A percentile compares a stretch with the other conserved stretches of the same genome.
These are phyloP conservation scores for Solanum arcanum DNA, from an alignment of 257 asterid species.

Conservation along the genomic window DNA sequence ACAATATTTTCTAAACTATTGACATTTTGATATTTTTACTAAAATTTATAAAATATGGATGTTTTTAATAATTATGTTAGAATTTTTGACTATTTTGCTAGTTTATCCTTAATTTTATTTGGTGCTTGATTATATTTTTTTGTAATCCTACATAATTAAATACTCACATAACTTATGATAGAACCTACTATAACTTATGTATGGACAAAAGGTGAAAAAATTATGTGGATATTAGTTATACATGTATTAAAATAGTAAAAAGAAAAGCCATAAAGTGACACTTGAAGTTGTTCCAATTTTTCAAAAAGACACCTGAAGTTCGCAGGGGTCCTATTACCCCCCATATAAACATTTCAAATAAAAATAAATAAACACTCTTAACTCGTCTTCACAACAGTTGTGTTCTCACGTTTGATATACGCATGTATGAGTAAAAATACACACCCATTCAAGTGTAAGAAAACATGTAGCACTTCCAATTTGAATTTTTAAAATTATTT, in stretches of 20 bases:
- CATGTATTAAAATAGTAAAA: too few relatives aligned
- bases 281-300: background rate
- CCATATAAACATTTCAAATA: background rate
- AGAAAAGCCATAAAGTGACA: background rate
- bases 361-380: background rate
- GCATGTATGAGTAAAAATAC: background rate
- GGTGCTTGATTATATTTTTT: background rate
- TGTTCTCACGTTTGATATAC: background rate
- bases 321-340: background rate
- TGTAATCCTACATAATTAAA: background rate
- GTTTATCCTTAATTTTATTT: too few relatives aligned
- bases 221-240: background rate
- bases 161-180: background rate
- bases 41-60: too few relatives aligned
- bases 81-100: too few relatives aligned
- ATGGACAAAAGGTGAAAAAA: background rate
- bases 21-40: too few relatives aligned
- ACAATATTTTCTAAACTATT: too few relatives aligned
- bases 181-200: background rate
- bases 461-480: too few relatives aligned
- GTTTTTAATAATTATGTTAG: too few relatives aligned
- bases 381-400: background rate
- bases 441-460: too few relatives aligned
- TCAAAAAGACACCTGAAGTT: background rate
- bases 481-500: too few relatives aligned